phyloP scores from a whole-genome alignment of 495 filamentous ascomycete genomes.

The Poronia punctata region DNA sequence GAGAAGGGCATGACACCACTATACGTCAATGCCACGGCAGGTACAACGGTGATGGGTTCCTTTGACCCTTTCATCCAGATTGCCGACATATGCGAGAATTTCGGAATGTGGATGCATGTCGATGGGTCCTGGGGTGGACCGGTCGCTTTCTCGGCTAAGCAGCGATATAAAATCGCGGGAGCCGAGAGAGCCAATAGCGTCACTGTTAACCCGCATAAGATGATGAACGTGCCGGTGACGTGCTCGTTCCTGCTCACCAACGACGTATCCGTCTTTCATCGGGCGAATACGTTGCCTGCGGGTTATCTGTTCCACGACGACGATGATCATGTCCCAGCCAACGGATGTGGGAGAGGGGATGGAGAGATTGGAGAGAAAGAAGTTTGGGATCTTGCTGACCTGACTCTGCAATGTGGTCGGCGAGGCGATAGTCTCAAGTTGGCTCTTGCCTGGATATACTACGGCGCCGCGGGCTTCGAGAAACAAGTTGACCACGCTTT shows the following conservation, averaged over 20 bases:
- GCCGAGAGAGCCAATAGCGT: slow-evolving; percentile 68
- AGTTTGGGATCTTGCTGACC: slow-evolving; percentile 85
- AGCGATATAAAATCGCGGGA: slow-evolving; percentile 59
- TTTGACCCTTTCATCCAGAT: slow-evolving; percentile 77
- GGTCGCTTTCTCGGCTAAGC: slow-evolving; percentile 64
- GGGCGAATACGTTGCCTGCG: slow-evolving; percentile 77
- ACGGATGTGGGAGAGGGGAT: slow-evolving; percentile 20
- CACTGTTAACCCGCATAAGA: slow-evolving; percentile 91
- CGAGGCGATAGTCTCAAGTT: slow-evolving; percentile 82
- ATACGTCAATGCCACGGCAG: slow-evolving; percentile 92
- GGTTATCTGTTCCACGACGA: slow-evolving; percentile 77
- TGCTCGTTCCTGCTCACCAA: slow-evolving; percentile 81
- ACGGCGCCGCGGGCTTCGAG: slow-evolving; percentile 56
- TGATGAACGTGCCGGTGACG: slow-evolving; percentile 84
- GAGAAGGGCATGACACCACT: slow-evolving; percentile 69
- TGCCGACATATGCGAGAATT: slow-evolving; percentile 59
- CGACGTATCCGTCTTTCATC: slow-evolving; percentile 69
- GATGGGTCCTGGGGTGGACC: slow-evolving; percentile 88
- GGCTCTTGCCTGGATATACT: slow-evolving; percentile 80
- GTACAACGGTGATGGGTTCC: slow-evolving; percentile 86
- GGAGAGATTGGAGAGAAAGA: slow-evolving; percentile 31
- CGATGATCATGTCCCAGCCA: slow-evolving; percentile 23
- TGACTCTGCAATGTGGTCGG: slow-evolving; percentile 88
- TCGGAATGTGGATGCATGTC: slow-evolving; percentile 82
- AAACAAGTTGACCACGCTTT: slow-evolving; percentile 63